These are phyloP conservation scores for Sistotremastrum suecicum DNA, from an alignment of 768 basidiomycete genomes.

Conservation along the genomic window DNA sequence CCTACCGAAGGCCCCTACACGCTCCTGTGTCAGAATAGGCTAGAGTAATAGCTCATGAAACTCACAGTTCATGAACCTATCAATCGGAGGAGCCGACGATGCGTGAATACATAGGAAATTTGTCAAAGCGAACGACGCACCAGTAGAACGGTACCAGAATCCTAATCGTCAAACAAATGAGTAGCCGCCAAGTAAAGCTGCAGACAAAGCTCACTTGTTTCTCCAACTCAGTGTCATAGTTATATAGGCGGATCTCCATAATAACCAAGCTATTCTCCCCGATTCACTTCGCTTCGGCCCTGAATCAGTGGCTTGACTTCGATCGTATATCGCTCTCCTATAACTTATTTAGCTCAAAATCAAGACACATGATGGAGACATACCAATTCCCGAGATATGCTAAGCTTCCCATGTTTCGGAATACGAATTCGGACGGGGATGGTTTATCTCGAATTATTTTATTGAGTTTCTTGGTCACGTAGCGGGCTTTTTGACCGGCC, in stretches of 20 bases:
- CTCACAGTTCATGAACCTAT: constrained; percentile 59
- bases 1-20: constrained; percentile 58
- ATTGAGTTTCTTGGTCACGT: constrained; percentile 54
- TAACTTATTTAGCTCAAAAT: background rate
- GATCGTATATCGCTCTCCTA: constrained; percentile 67
- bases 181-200: constrained; percentile 37
- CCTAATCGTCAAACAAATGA: constrained; percentile 2
- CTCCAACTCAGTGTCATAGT: constrained; percentile 58
- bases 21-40: too few species aligned
- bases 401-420: constrained; percentile 59
- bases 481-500: constrained; percentile 63
- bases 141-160: constrained; percentile 5
- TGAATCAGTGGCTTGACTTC: constrained; percentile 29
- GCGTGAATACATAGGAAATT: constrained; percentile 1
- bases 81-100: constrained; percentile 2
- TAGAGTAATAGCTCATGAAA: too few species aligned
- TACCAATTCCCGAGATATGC: constrained; percentile 72
- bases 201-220: constrained; percentile 38
- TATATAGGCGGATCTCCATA: constrained; percentile 75
- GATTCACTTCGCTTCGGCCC: constrained; percentile 39
- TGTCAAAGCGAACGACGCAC: background rate
- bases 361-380: constrained; percentile 17
- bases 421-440: constrained; percentile 31
- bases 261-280: constrained; percentile 59
- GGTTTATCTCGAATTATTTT: constrained; percentile 34